phyloP scores from a whole-genome alignment of 1,139 yeast species.

The Petasospora fabianii region DNA sequence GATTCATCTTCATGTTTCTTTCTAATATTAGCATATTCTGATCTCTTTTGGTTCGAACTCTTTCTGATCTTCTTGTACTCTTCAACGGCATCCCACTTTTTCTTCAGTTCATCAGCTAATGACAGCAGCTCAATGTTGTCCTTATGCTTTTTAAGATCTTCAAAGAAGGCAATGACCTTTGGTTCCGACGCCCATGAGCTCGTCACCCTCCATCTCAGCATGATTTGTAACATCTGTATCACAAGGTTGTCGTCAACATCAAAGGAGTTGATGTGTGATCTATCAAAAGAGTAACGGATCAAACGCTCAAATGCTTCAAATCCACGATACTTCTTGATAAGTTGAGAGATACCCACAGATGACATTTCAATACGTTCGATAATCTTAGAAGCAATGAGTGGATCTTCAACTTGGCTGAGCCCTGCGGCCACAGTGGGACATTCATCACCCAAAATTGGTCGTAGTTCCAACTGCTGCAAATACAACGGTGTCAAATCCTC shows the following conservation, averaged over 20 bases:
- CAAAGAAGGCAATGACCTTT: too few species aligned
- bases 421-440: constrained; percentile 82
- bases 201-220: too few species aligned
- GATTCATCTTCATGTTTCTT: too few species aligned
- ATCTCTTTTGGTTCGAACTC: constrained; percentile 13
- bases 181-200: too few species aligned
- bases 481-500: constrained; percentile 63
- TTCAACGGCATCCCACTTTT: constrained; percentile 70
- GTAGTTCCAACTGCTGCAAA: constrained; percentile 54
- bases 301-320: constrained; percentile 72
- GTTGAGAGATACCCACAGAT: constrained; percentile 51
- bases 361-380: constrained; percentile 63
- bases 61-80: constrained; percentile 80
- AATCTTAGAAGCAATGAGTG: constrained; percentile 60
- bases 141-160: constrained; percentile 34
- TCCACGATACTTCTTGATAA: constrained; percentile 79
- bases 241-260: constrained; percentile 37
- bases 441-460: constrained; percentile 51
- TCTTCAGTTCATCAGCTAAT: constrained; percentile 45
- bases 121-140: constrained; percentile 34
- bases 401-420: constrained; percentile 72
- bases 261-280: constrained; percentile 8
- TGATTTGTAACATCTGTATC: constrained; percentile 49
- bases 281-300: constrained; percentile 38
- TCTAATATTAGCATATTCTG: constrained; percentile 32